Conservation (phyloP, 306 rosid genomes). For the Oxytropis ochrocephala region DNA sequence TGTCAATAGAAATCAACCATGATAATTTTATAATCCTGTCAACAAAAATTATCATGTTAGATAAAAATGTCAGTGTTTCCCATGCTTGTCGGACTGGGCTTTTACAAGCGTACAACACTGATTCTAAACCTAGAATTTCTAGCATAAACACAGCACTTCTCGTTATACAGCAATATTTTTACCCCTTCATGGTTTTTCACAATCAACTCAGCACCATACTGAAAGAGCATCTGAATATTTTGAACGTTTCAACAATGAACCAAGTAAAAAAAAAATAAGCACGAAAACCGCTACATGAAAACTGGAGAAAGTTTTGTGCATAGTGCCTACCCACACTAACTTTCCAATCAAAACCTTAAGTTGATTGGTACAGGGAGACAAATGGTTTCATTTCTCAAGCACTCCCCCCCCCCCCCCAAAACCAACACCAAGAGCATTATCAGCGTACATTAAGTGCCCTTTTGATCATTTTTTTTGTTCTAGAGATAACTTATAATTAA, state of each 20-base stretch:
- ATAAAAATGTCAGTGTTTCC: not conserved
- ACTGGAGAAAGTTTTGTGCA: not conserved
- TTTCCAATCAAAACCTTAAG: not conserved
- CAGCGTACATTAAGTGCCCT: not conserved
- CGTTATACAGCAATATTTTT: not conserved
- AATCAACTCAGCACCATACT: not conserved
- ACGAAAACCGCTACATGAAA: not conserved
- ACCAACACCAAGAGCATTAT: not conserved
- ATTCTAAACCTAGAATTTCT: slow-evolving; percentile 3
- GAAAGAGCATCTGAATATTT: not conserved
- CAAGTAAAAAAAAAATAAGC: not conserved
- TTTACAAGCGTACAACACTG: not conserved
- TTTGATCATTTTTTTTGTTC: not conserved
- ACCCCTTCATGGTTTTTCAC: not conserved
- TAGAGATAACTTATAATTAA: not conserved
- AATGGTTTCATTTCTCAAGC: not conserved
- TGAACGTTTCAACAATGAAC: not conserved
- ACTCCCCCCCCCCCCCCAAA: not conserved
- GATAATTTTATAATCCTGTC: slow-evolving; percentile 14
- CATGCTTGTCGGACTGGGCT: not conserved
- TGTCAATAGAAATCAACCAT: slow-evolving; percentile 28
- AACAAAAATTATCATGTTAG: slow-evolving; percentile 15
- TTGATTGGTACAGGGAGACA: not conserved
- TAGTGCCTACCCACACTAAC: not conserved
- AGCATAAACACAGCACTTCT: not conserved